A percentile compares a stretch with the other conserved stretches of the same genome.
Conservation (phyloP, 2,329 filamentous ascomycete genomes). For the Passalora sequoiae region DNA sequence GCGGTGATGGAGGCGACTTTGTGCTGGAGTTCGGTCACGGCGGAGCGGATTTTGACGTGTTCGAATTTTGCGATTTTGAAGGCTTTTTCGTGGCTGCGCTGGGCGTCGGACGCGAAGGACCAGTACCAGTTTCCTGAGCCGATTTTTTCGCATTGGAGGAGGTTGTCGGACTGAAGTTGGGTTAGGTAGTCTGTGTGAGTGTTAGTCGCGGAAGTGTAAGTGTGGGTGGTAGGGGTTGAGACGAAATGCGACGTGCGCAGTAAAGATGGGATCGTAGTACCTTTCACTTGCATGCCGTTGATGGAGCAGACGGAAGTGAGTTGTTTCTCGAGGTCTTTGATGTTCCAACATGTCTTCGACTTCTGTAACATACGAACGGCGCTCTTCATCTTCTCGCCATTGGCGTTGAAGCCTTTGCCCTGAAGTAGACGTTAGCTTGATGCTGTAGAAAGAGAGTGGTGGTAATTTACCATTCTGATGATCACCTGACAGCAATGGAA, state of each 20-base stretch:
- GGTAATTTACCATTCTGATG: constrained; percentile 12
- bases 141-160: constrained; percentile 63
- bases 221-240: not conserved
- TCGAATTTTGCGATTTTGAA: constrained; percentile 37
- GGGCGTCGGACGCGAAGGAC: constrained; percentile 58
- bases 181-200: constrained; percentile 54
- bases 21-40: constrained; percentile 36
- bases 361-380: constrained; percentile 57
- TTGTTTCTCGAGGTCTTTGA: constrained; percentile 64
- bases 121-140: constrained; percentile 69
- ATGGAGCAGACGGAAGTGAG: constrained; percentile 58
- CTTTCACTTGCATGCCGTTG: constrained; percentile 54
- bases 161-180: constrained; percentile 55
- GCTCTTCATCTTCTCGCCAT: constrained; percentile 53
- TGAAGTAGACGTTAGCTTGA: too few relatives aligned
- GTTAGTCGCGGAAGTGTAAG: not conserved
- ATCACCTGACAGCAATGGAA: not conserved
- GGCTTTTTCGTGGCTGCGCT: constrained; percentile 40
- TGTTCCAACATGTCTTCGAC: constrained; percentile 56
- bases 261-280: constrained; percentile 9
- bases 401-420: constrained; percentile 54
- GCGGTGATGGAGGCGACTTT: constrained; percentile 39
- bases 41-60: constrained; percentile 34
- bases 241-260: not conserved
- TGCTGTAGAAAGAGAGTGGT: too few relatives aligned